Base-by-base conservation (phyloP, 305 asterid species). In the Fraxinus sp. region DNA sequence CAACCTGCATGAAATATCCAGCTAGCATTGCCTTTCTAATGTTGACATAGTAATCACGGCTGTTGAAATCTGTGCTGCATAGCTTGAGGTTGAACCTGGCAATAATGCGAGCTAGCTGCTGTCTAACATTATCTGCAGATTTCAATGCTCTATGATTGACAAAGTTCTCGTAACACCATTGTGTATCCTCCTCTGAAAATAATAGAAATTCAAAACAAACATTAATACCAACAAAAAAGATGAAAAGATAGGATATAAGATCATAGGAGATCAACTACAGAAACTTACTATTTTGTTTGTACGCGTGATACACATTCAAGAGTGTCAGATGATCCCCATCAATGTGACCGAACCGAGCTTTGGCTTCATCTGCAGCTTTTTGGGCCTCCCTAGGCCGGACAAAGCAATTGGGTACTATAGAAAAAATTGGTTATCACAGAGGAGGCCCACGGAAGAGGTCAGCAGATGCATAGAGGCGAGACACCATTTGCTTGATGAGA, bases 331-430 rank as follows among this genome's bases (percentile, higher is more conserved):
- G 99, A 88, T 97, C 99, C 74, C 99, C 99, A 81, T 95, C 97
- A 62, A 91, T 90, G 92, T 97, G 98, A 62, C 97, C 94, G 81
- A 97, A 97, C 81, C 97, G 94, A 88, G 95, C 97, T 89, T 93
- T 97, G 22, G 99, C 99, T 90, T 97, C 98, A 83, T 97, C 99
- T 4, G 98, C 98, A 89, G 98, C 98, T 83, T 93, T 95, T 87
- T 95, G 98, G 75, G 97, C 98, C 86, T 93, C 98, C 85, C 97
- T 95, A 90, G 98, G 99, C 97, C 98, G 97, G 92, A 97, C 86
- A 92, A 97, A 97, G 98, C 98, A 97, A 91, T 97, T 97, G 92
- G 98, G 99, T 93, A 97, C 99, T 97, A 94, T 91, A 94, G 97
- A 96, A 94, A 94, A 92, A 96, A 96, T 86, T 91, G 92, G 93